phyloP scores from a whole-genome alignment of 495 filamentous ascomycete genomes.

The Penicillium dipodomyicola region DNA sequence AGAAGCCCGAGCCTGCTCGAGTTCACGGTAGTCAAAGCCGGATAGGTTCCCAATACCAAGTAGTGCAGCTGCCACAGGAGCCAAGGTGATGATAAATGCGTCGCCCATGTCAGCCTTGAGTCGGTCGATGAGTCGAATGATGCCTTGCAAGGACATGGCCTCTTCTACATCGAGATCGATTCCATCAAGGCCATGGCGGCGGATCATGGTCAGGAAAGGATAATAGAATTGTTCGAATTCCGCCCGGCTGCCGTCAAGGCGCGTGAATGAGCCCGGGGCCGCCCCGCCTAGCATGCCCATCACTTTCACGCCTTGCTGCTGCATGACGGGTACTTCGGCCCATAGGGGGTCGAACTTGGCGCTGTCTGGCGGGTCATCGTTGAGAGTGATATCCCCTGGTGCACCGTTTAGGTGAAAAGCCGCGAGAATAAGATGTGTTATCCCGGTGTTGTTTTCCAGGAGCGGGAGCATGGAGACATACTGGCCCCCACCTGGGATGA shows the following conservation, averaged over 20 bases:
- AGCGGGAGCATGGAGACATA: conserved; percentile 72
- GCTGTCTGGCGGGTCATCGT: conserved; percentile 65
- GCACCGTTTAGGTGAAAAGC: conserved; percentile 75
- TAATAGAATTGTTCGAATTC: conserved; percentile 67
- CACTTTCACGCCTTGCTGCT: conserved; percentile 64
- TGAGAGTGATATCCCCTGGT: conserved; percentile 62
- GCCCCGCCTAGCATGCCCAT: conserved; percentile 84
- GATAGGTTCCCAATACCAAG: conserved; percentile 60
- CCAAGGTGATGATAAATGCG: conserved; percentile 70
- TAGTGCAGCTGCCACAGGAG: conserved; percentile 75
- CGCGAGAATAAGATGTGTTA: conserved; percentile 75
- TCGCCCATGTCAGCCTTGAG: conserved; percentile 70
- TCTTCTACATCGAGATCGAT: conserved; percentile 87
- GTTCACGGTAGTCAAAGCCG: conserved; percentile 68
- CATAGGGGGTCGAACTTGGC: conserved; percentile 60
- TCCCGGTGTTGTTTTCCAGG: conserved; percentile 53
- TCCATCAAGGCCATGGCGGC: conserved; percentile 59
- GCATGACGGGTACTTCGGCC: conserved; percentile 65
- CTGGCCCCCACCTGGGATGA: conserved; percentile 49
- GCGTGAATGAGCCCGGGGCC: conserved; percentile 64
- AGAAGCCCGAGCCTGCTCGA: conserved; percentile 61
- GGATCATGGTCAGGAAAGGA: conserved; percentile 59
- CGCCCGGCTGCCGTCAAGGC: conserved; percentile 56
- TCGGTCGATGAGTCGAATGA: conserved; percentile 67
- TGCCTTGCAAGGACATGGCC: conserved; percentile 64